These are phyloP conservation scores for Xylaria multiplex DNA, from an alignment of 2,329 filamentous ascomycete genomes.

Conservation along the genomic window DNA sequence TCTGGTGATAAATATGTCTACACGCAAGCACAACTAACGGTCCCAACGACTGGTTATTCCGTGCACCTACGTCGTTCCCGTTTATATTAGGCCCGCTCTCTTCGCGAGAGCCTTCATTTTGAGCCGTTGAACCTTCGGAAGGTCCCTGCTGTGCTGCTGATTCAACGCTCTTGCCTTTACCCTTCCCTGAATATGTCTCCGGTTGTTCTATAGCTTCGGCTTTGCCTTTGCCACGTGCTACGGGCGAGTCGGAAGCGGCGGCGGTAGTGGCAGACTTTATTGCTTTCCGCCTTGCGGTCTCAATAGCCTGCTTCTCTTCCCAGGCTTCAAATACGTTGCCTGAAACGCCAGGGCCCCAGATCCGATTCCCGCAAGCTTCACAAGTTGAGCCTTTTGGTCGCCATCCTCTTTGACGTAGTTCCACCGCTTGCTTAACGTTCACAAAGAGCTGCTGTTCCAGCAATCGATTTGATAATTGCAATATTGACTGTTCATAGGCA, in stretches of 20 bases:
- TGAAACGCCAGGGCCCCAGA: conserved; percentile 90
- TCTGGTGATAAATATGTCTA: conserved; percentile 75
- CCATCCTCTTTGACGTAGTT: conserved; percentile 86
- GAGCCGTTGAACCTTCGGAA: conserved; percentile 21
- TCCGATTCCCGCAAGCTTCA: conserved; percentile 81
- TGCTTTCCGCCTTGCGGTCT: conserved; percentile 58
- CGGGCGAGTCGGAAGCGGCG: conserved; percentile 42
- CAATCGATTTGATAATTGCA: conserved; percentile 84
- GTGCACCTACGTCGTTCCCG: conserved; percentile 47
- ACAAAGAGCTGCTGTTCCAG: conserved; percentile 90
- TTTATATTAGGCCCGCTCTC: conserved; percentile 53
- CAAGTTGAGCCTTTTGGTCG: conserved; percentile 86
- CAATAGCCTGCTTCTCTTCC: conserved; percentile 69
- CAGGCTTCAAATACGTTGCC: conserved; percentile 82
- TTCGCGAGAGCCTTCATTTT: conserved; percentile 20
- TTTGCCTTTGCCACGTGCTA: conserved; percentile 51
- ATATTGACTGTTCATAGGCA: conserved; percentile 90
- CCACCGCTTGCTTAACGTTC: conserved; percentile 78
- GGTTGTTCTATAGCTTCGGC: conserved; percentile 32
- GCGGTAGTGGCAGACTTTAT: conserved; percentile 49
- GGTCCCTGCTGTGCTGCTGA: conserved; percentile 20
- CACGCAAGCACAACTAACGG: conserved; percentile 75
- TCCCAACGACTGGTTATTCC: conserved; percentile 63
- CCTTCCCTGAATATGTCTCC: conserved; percentile 52
- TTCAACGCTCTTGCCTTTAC: conserved; percentile 66